phyloP scores from a whole-genome alignment of 192 early-diverging fungal species.

The Linnemannia elongata region DNA sequence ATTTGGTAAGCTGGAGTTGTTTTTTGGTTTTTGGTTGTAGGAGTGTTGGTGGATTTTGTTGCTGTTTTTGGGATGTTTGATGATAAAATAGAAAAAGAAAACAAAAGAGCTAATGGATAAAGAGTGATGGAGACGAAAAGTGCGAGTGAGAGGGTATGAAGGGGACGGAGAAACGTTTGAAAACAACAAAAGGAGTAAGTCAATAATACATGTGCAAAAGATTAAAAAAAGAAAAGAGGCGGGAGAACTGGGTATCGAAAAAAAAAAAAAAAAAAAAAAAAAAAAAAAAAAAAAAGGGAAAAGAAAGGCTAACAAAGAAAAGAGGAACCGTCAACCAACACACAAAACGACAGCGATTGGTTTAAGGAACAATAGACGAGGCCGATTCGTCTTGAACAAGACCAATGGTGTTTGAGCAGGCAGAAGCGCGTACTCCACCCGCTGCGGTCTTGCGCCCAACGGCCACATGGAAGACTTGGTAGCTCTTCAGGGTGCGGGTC shows the following conservation, averaged over 20 bases:
- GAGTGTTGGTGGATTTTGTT: background rate
- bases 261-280: constrained; percentile 3
- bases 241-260: background rate
- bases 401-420: background rate
- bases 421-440: background rate
- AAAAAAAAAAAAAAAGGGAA: constrained; percentile 7
- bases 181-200: background rate
- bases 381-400: background rate
- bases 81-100: background rate
- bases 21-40: constrained; percentile 18
- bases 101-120: background rate
- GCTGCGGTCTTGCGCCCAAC: constrained; percentile 37
- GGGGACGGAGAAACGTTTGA: background rate
- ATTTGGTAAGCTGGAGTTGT: background rate
- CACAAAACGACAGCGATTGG: background rate
- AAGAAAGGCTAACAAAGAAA: too few relatives aligned
- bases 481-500: constrained; percentile 46
- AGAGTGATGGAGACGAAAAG: background rate
- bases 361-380: background rate
- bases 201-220: background rate
- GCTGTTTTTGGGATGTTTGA: background rate
- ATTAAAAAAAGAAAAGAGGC: background rate
- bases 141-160: background rate
- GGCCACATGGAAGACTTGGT: constrained; percentile 48
- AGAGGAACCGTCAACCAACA: background rate